Percentiles rank a stretch among this genome's conserved stretches.
These are phyloP conservation scores for Massariosphaeria phaeospora DNA, from an alignment of 495 filamentous ascomycete species.

Conservation along the genomic window DNA sequence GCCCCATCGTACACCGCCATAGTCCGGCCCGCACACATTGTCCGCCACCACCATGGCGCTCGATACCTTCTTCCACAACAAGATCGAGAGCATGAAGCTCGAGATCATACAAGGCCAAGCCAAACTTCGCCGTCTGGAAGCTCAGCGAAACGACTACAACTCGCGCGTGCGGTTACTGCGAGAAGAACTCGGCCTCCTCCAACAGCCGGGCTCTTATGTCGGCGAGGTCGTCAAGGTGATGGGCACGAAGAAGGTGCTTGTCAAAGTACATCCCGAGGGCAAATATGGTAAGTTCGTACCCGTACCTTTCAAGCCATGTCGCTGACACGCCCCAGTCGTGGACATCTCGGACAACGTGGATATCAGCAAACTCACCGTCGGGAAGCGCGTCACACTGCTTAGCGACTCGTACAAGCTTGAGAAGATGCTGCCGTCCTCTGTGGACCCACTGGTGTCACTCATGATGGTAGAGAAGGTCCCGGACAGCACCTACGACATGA, in stretches of 20 bases:
- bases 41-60: constrained; percentile 70
- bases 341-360: constrained; percentile 94
- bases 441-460: constrained; percentile 97
- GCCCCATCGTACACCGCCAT: neutral
- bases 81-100: constrained; percentile 99
- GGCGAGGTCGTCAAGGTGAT: constrained; percentile 99
- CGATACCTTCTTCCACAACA: constrained; percentile 98
- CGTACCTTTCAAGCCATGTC: neutral
- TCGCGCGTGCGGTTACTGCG: constrained; percentile 90
- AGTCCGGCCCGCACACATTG: neutral
- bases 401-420: constrained; percentile 97
- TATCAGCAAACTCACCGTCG: constrained; percentile 88
- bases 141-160: constrained; percentile 99
- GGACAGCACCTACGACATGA: constrained; percentile 99
- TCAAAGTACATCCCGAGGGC: constrained; percentile 98
- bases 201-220: constrained; percentile 97
- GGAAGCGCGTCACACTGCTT: constrained; percentile 94
- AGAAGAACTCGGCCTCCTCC: constrained; percentile 92
- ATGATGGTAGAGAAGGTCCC: constrained; percentile 99
- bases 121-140: constrained; percentile 87
- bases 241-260: constrained; percentile 97
- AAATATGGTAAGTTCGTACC: constrained; percentile 85
- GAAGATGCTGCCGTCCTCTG: constrained; percentile 94
- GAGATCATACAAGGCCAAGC: constrained; percentile 99
- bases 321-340: constrained; percentile 61